Evolutionary conservation across 2,329 filamentous ascomycete genomes (phyloP).

Genomic region (Clonostachys chloroleuca): DNA sequence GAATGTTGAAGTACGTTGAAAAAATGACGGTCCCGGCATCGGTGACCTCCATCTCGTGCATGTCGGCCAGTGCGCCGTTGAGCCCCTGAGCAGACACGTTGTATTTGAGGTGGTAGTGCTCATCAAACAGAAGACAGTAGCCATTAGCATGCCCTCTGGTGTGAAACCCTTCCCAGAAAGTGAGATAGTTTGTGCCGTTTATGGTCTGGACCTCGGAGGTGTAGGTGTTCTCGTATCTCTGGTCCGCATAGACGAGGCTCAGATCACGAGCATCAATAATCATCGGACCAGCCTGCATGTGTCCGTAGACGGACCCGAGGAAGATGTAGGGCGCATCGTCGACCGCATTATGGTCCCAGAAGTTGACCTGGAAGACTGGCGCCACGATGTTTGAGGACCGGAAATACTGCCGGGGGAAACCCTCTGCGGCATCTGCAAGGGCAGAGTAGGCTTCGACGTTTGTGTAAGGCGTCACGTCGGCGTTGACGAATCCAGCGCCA

Average conservation of each 20-base stretch:
- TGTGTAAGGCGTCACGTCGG: constrained; percentile 15
- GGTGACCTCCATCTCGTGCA: constrained; percentile 38
- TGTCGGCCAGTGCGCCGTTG: constrained; percentile 23
- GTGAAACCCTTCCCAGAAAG: constrained; percentile 24
- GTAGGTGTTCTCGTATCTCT: constrained; percentile 17
- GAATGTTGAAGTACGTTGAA: constrained; percentile 29
- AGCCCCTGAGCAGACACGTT: constrained; percentile 26
- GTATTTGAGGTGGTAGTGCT: constrained; percentile 27
- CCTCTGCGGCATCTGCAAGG: constrained; percentile 13
- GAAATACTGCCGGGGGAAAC: constrained; percentile 23
- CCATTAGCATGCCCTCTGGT: constrained; percentile 18
- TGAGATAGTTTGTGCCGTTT: constrained; percentile 21
- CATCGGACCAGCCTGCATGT: constrained; percentile 18
- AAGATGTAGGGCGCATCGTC: constrained; percentile 25
- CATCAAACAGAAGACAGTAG: constrained; percentile 20
- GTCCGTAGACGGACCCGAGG: constrained; percentile 15
- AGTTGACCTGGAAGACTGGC: constrained; percentile 25
- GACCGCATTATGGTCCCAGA: constrained; percentile 14
- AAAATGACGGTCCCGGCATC: constrained; percentile 31
- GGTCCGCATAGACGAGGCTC: constrained; percentile 29
- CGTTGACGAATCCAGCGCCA: constrained; percentile 4
- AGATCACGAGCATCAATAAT: constrained; percentile 26
- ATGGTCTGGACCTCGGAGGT: constrained; percentile 18
- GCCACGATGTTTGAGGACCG: constrained; percentile 21
- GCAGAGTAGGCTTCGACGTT: constrained; percentile 17